Evolutionary conservation across 2,329 filamentous ascomycete species (phyloP).

Genomic region (Fusarium buharicum): DNA sequence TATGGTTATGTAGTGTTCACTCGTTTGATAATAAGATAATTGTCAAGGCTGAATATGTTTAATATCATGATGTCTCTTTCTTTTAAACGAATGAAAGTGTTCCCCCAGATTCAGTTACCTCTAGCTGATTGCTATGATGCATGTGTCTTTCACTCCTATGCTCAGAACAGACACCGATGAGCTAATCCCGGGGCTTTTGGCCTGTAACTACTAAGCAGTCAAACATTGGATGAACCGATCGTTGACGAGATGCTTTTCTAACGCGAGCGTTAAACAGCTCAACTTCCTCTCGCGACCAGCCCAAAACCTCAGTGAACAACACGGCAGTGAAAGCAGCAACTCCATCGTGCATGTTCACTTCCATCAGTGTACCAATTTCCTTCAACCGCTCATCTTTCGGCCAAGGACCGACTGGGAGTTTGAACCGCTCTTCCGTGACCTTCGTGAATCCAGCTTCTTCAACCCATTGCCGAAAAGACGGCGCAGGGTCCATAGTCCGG

Average conservation of each 20-base stretch:
- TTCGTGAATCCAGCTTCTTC: constrained; percentile 51
- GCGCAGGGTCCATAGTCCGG: constrained; percentile 47
- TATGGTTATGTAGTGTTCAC: too few relatives aligned
- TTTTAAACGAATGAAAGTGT: too few relatives aligned
- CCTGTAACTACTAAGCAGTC: constrained; percentile 48
- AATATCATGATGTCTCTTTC: too few relatives aligned
- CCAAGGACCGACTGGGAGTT: constrained; percentile 54
- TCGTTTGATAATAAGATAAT: too few relatives aligned
- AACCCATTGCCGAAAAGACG: constrained; percentile 45
- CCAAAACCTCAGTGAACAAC: constrained; percentile 52
- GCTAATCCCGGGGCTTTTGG: constrained; percentile 37
- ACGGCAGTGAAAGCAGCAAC: constrained; percentile 54
- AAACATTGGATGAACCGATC: constrained; percentile 46
- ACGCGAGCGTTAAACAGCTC: constrained; percentile 50
- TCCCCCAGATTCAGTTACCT: too few relatives aligned
- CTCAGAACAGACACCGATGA: too few relatives aligned
- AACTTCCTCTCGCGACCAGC: constrained; percentile 56
- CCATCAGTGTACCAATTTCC: constrained; percentile 51
- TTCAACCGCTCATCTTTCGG: constrained; percentile 46
- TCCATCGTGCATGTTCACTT: constrained; percentile 51
- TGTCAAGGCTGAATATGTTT: too few relatives aligned
- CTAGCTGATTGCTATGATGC: too few relatives aligned
- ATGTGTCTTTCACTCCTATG: too few relatives aligned
- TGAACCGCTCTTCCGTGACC: constrained; percentile 48
- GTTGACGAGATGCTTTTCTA: constrained; percentile 40